Conservation (phyloP, 371 early-diverging fungal species). For the Lichtheimia ornata region DNA sequence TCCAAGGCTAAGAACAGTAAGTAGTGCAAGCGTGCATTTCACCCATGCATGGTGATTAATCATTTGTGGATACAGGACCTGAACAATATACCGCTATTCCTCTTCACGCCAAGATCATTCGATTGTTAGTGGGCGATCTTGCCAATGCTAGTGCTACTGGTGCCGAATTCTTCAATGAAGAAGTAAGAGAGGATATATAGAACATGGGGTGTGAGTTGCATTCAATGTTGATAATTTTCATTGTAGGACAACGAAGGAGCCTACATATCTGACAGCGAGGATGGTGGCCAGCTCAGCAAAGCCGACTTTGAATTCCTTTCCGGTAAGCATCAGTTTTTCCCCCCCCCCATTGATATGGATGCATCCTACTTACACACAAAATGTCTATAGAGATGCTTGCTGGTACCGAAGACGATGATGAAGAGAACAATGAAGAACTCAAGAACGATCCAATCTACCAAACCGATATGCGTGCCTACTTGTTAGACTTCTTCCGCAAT, state of each 20-base stretch:
- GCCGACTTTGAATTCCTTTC: constrained; percentile 37
- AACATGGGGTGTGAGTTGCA: constrained; percentile 2
- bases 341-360: neutral
- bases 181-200: constrained; percentile 12
- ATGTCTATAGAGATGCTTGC: constrained; percentile 40
- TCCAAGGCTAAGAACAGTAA: constrained; percentile 58
- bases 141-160: constrained; percentile 53
- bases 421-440: constrained; percentile 74
- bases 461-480: constrained; percentile 68
- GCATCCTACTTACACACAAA: neutral
- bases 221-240: too few species aligned
- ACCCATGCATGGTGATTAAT: too few species aligned
- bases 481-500: constrained; percentile 73
- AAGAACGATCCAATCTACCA: constrained; percentile 75
- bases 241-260: constrained; percentile 61
- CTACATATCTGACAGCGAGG: constrained; percentile 53
- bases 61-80: constrained; percentile 51
- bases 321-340: constrained; percentile 16
- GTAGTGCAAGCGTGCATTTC: neutral
- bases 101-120: constrained; percentile 80
- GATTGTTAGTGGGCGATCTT: constrained; percentile 76
- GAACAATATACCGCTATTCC: constrained; percentile 80
- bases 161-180: constrained; percentile 4
- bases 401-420: constrained; percentile 63
- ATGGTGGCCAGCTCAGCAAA: constrained; percentile 21